Evolutionary conservation across 2,329 filamentous ascomycete genomes (phyloP), one percentile per base, ranked within the genome.

Genomic region (Aspergillus fumigatiaffinis): DNA sequence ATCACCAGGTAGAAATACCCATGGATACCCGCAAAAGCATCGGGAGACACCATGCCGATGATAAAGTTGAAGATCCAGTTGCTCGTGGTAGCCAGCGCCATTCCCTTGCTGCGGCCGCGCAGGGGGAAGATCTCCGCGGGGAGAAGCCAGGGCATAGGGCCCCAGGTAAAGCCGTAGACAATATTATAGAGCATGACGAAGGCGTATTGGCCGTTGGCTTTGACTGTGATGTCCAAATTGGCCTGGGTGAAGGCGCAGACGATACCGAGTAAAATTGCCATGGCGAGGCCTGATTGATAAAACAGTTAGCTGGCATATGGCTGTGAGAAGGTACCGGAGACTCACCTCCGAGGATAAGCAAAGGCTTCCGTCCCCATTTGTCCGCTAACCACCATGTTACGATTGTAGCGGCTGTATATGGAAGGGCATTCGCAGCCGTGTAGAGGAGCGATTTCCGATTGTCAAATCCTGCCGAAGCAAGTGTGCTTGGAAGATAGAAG

Each of bases 31-130:
- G 70, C 66, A 55, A 78, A 78, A 12, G 76, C 74, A 52, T 76
- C 73, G 0, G 76, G 75, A 0, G 76, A 75, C 4, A 75, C 73
- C 74, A 78, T 77, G 3, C 64, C 64, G 21, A 66, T 65, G 49
- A 66, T 61, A 61, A 74, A 75, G 53, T 85, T 84, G 69, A 81
- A 81, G 17, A 81, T 71, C 82, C 82, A 84, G 68, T 84, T 85
- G 44, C 66, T 70, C 9, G 66, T 72, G 0, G 74, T 76, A 9
- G 73, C 70, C 10, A 76, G 60, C 9, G 74, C 73, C 73, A 76
- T 75, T 2, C 73, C 73, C 61, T 76, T 76, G 54, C 71, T 74
- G 29, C 74, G 70, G 12, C 68, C 67, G 2, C 73, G 72, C n/a
- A 75, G 66, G 1, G 71, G 71, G 57, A 66, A 66, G 51, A 66